Evolutionary conservation across 140 eudicot genomes (phyloP), one percentile per base, ranked within the genome.

Genomic region (Bidens hawaiensis): DNA sequence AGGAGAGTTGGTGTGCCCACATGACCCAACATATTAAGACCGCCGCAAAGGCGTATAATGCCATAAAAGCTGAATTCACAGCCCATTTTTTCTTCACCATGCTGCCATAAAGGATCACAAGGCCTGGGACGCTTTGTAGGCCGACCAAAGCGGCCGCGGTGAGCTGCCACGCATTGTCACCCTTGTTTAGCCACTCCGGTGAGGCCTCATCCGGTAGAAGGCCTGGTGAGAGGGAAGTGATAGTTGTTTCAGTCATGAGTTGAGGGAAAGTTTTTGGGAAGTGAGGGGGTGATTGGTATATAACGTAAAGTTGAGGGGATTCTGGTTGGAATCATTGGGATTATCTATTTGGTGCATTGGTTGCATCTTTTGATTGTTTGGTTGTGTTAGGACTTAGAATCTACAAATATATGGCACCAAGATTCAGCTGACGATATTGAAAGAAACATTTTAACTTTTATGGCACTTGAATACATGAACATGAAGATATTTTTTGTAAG

Each of bases 61-160:
- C 59, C 59, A 52, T 52, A 24, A 52, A 52, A 24, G 59, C 59
- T 4, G 59, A 52, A 24, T 52, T 52, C 36, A 52, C 59, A 0
- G 59, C 59, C 59, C 59, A 52, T 52, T 52, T 52, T 52, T 52
- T 52, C 59, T 52, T 52, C 59, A 52, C 59, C 36, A 52, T 52
- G 59, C 59, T 52, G 18, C 59, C 59, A 13, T 52, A 52, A 24
- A 52, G 59, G 34, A 52, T 52, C 59, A 52, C 59, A 52, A 52
- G 59, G 19, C 59, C 59, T 0, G 59, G 59, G 34, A 52, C 59
- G 6, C 59, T 52, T 52, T 52, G 59, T 14, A 52, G 34, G 10
- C 59, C 34, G 1, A 52, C 59, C 59, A 52, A 13, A 24, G 59
- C 34, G 34, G 58, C 58, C 5, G 58, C 58, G 0, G 58, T 51